Conservation (phyloP, 768 basidiomycete species). For the Xerocomellus chrysenteron region DNA sequence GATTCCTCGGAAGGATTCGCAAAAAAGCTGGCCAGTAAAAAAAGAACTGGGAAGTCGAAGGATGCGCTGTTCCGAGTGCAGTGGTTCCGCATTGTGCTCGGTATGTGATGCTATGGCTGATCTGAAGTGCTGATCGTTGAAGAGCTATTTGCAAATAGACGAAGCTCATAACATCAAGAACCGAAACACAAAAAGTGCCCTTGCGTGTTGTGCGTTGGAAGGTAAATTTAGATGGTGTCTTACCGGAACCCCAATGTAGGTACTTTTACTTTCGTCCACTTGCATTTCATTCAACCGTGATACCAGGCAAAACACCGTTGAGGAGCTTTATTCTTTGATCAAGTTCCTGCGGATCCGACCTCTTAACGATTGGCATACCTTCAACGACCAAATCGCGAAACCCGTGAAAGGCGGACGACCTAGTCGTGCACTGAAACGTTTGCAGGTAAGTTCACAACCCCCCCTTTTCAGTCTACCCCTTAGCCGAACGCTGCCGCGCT, state of each 20-base stretch:
- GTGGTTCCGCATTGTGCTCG: conserved; percentile 86
- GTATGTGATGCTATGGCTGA: conserved; percentile 38
- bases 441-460: conserved; percentile 53
- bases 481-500: neutral
- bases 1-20: conserved; percentile 44
- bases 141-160: conserved; percentile 44
- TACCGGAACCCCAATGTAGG: conserved; percentile 78
- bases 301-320: conserved; percentile 81
- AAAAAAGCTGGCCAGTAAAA: conserved; percentile 38
- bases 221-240: conserved; percentile 86
- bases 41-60: conserved; percentile 45
- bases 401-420: conserved; percentile 73
- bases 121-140: neutral
- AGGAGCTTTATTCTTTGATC: conserved; percentile 86
- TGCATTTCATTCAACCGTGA: neutral
- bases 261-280: neutral
- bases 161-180: conserved; percentile 97
- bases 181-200: conserved; percentile 68
- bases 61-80: conserved; percentile 73
- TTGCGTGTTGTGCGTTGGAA: conserved; percentile 76
- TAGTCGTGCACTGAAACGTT: conserved; percentile 72
- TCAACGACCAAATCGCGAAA: conserved; percentile 74
- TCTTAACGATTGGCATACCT: conserved; percentile 73
- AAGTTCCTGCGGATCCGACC: conserved; percentile 86
- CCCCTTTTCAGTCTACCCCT: neutral